These are phyloP conservation scores for Fistulinella prunicolor DNA, from an alignment of 768 basidiomycete species.

Conservation along the genomic window DNA sequence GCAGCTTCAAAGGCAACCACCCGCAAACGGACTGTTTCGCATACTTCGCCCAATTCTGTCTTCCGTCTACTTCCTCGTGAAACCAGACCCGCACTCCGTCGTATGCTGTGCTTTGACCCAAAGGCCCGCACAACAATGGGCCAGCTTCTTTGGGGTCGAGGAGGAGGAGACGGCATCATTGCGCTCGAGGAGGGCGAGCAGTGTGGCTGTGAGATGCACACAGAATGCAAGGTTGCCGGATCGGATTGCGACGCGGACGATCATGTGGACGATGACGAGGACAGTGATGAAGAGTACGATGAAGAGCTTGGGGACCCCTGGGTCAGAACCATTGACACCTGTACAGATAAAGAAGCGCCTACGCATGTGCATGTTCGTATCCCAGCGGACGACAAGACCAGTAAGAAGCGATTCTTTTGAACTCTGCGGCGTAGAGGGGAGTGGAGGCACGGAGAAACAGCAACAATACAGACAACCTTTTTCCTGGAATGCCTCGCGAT, in stretches of 20 bases:
- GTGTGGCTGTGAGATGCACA: slow-evolving; percentile 64
- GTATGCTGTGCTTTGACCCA: slow-evolving; percentile 94
- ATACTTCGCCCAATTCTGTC: slow-evolving; percentile 68
- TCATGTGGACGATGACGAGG: slow-evolving; percentile 27
- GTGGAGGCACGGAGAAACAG: neutral
- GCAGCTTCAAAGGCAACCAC: slow-evolving; percentile 39
- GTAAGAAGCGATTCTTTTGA: slow-evolving; percentile 74
- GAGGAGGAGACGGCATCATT: slow-evolving; percentile 70
- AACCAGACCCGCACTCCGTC: slow-evolving; percentile 80
- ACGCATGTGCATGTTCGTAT: slow-evolving; percentile 75
- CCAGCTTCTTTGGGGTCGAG: slow-evolving; percentile 80
- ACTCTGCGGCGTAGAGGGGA: neutral
- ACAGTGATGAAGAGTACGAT: slow-evolving; percentile 50
- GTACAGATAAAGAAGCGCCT: slow-evolving; percentile 50
- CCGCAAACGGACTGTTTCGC: slow-evolving; percentile 23
- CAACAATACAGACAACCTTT: neutral
- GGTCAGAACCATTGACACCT: slow-evolving; percentile 71
- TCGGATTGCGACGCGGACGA: too few species aligned
- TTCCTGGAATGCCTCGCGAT: slow-evolving; percentile 6
- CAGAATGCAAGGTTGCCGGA: too few species aligned
- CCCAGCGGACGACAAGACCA: slow-evolving; percentile 65
- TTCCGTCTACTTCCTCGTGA: slow-evolving; percentile 95
- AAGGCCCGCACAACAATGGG: slow-evolving; percentile 86
- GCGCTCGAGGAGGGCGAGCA: slow-evolving; percentile 32
- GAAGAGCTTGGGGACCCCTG: slow-evolving; percentile 87